phyloP scores from a whole-genome alignment of 495 filamentous ascomycete genomes.

The Barbatosphaeria neglecta region DNA sequence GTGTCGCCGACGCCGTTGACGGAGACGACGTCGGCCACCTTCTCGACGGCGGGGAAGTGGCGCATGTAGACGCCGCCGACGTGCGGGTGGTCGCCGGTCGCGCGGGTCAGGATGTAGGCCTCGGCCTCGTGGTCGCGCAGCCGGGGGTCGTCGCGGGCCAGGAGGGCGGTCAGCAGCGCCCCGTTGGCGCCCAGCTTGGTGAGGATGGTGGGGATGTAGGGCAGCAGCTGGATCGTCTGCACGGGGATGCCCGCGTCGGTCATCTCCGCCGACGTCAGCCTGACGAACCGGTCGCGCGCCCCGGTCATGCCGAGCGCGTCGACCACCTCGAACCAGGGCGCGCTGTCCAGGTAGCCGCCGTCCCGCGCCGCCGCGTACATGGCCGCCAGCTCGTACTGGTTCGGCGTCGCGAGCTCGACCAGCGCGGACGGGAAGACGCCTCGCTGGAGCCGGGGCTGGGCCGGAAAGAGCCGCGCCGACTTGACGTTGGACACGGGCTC shows the following conservation, averaged over 20 bases:
- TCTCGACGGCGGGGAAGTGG: conserved; percentile 56
- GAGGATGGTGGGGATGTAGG: conserved; percentile 69
- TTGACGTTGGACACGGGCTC: conserved; percentile 88
- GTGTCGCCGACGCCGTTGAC: conserved; percentile 96
- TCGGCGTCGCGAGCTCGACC: conserved; percentile 68
- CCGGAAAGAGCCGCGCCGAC: conserved; percentile 56
- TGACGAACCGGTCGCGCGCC: conserved; percentile 50
- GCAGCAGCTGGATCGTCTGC: conserved; percentile 72
- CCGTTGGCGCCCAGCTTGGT: conserved; percentile 74
- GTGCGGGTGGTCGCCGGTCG: conserved; percentile 30
- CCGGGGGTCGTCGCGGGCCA: conserved; percentile 50
- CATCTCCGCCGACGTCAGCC: conserved; percentile 44
- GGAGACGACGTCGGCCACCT: conserved; percentile 62
- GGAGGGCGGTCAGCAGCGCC: conserved; percentile 63
- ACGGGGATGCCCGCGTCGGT: conserved; percentile 77
- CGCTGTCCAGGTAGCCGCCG: conserved; percentile 51
- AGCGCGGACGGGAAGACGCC: conserved; percentile 47
- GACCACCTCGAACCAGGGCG: conserved; percentile 68
- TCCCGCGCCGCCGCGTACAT: conserved; percentile 58
- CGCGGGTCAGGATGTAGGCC: conserved; percentile 56
- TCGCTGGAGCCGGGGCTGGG: conserved; percentile 12
- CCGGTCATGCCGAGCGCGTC: conserved; percentile 60
- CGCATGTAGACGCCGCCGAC: conserved; percentile 81
- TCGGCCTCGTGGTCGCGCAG: conserved; percentile 49
- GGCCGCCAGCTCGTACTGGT: conserved; percentile 64